Evolutionary conservation across 768 basidiomycete species (phyloP).

Genomic region (Serendipita sp.): DNA sequence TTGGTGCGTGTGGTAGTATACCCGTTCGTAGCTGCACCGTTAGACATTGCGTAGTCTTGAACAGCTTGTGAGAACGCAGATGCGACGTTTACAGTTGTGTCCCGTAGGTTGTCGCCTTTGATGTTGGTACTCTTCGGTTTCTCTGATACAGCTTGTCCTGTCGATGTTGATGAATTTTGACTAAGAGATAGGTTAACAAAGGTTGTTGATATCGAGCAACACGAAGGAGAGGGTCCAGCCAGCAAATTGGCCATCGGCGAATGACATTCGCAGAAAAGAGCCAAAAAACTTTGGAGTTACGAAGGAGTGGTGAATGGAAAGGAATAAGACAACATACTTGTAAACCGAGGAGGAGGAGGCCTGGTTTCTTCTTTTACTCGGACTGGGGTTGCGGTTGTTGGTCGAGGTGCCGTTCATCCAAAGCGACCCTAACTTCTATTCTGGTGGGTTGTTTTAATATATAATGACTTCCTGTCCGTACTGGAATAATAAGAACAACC

Average conservation of each 20-base stretch:
- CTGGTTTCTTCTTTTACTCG: neutral
- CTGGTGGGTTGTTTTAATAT: too few relatives aligned
- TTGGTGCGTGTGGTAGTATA: slow-evolving; percentile 12
- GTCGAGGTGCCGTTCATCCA: neutral
- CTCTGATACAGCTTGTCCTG: neutral
- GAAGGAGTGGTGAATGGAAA: too few relatives aligned
- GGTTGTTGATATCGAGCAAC: neutral
- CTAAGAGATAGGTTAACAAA: neutral
- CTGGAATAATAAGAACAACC: too few relatives aligned
- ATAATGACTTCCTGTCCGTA: too few relatives aligned
- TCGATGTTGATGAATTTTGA: neutral
- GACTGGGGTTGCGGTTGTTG: neutral
- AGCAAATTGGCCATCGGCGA: too few relatives aligned
- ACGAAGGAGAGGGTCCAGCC: too few relatives aligned
- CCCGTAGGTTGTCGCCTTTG: slow-evolving; percentile 35
- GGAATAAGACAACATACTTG: too few relatives aligned
- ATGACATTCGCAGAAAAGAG: neutral
- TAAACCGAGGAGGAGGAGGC: too few relatives aligned
- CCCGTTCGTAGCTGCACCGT: neutral
- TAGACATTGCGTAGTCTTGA: slow-evolving; percentile 20
- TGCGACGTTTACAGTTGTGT: slow-evolving; percentile 78
- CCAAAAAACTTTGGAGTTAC: neutral
- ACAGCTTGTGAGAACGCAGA: slow-evolving; percentile 58
- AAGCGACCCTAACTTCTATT: neutral
- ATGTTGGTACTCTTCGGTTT: slow-evolving; percentile 2